Conservation (phyloP, 129 eudicot species). For the Dittrichia graveolens region DNA sequence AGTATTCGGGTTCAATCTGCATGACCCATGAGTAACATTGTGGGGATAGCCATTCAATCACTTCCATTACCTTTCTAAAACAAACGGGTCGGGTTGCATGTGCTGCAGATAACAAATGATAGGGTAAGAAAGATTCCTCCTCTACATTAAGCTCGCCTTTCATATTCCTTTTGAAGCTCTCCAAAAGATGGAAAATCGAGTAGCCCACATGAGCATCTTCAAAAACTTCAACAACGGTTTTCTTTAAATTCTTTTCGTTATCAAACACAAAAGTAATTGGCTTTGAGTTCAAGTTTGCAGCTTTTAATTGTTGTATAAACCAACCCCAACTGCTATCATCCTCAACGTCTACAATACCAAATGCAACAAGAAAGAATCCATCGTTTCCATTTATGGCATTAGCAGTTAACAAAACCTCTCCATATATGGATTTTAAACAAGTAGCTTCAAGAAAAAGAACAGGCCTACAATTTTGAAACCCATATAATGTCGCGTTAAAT, state of each 20-base stretch:
- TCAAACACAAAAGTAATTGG: constrained; percentile 68
- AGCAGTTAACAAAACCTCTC: constrained; percentile 63
- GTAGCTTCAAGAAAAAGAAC: constrained; percentile 69
- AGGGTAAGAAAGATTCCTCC: constrained; percentile 51
- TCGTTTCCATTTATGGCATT: constrained; percentile 77
- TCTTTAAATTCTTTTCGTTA: constrained; percentile 57
- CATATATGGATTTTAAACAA: constrained; percentile 60
- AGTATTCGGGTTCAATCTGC: constrained; percentile 69
- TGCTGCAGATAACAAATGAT: constrained; percentile 63
- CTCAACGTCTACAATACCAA: constrained; percentile 64
- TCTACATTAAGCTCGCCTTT: constrained; percentile 70
- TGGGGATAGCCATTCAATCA: constrained; percentile 55
- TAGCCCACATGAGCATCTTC: constrained; percentile 62
- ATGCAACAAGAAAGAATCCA: constrained; percentile 69
- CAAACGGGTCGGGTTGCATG: constrained; percentile 49
- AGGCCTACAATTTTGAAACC: constrained; percentile 75
- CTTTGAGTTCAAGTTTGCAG: constrained; percentile 41
- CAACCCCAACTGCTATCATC: constrained; percentile 66
- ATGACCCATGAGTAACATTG: constrained; percentile 70
- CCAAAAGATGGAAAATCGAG: constrained; percentile 67
- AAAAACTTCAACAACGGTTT: constrained; percentile 51
- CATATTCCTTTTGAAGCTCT: constrained; percentile 54
- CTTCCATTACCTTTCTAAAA: constrained; percentile 53
- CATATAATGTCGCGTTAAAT: constrained; percentile 42
- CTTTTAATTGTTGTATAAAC: constrained; percentile 62